Percentiles rank a stretch among this genome's conserved stretches.
phyloP scores from a whole-genome alignment of 768 basidiomycete genomes.

The Myochromella boudieri region DNA sequence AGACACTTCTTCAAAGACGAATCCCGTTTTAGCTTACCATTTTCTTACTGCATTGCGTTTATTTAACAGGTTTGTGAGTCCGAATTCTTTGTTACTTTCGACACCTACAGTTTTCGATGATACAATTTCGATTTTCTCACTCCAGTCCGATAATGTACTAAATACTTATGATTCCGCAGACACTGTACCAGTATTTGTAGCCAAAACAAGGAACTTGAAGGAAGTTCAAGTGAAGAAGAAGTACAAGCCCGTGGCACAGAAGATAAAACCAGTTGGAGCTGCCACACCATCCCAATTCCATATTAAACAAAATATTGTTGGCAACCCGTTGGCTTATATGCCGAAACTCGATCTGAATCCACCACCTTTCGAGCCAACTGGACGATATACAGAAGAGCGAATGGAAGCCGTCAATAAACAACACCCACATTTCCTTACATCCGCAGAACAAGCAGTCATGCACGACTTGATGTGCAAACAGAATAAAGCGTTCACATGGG shows the following conservation, averaged over 20 bases:
- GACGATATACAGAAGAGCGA: not conserved
- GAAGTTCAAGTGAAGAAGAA: slow-evolving; percentile 7
- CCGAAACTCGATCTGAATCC: not conserved
- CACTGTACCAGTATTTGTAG: too few relatives aligned
- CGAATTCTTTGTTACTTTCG: too few relatives aligned
- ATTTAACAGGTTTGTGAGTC: too few relatives aligned
- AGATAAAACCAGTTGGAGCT: not conserved
- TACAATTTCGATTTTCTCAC: too few relatives aligned
- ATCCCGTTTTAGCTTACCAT: too few relatives aligned
- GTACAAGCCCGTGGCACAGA: slow-evolving; percentile 4
- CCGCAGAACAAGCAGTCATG: slow-evolving; percentile 28
- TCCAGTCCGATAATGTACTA: too few relatives aligned
- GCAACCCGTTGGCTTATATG: not conserved
- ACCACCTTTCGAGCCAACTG: not conserved
- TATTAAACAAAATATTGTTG: not conserved
- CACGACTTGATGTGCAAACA: slow-evolving; percentile 31
- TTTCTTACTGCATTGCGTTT: too few relatives aligned
- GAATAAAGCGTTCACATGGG: slow-evolving; percentile 37
- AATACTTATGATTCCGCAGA: too few relatives aligned
- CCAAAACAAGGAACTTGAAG: too few relatives aligned
- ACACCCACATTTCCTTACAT: slow-evolving; percentile 30
- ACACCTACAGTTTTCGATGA: too few relatives aligned
- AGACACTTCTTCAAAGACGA: too few relatives aligned
- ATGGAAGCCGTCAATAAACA: too few relatives aligned
- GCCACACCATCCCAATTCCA: not conserved